phyloP scores from a whole-genome alignment of 768 basidiomycete genomes.

The Filobasidium wieringae region DNA sequence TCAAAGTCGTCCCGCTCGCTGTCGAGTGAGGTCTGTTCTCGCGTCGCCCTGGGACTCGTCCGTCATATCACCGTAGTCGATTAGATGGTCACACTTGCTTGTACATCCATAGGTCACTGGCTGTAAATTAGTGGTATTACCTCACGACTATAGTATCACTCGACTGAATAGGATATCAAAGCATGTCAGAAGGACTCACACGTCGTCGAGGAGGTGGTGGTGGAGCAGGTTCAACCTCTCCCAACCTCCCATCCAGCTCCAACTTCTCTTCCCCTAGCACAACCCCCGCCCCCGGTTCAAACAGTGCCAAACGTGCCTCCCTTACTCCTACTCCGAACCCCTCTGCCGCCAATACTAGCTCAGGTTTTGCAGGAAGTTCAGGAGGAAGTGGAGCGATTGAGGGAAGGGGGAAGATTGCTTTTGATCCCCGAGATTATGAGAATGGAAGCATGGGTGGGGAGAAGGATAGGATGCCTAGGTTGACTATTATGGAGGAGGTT shows the following conservation, averaged over 20 bases:
- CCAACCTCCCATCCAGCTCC: slow-evolving; percentile 10
- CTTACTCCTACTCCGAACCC: slow-evolving; percentile 14
- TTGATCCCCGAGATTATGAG: slow-evolving; percentile 75
- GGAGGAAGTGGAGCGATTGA: slow-evolving; percentile 52
- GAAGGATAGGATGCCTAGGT: slow-evolving; percentile 55
- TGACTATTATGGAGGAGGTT: slow-evolving; percentile 97
- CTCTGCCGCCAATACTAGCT: slow-evolving; percentile 5
- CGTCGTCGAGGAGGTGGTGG: slow-evolving; percentile 32
- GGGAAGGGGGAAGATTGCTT: slow-evolving; percentile 79
- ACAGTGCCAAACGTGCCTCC: no score
- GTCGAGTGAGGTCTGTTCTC: no score
- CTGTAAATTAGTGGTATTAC: no score
- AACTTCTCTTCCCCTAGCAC: slow-evolving; percentile 2
- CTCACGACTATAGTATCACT: no score
- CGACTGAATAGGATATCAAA: no score
- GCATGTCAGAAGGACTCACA: slow-evolving; percentile 37
- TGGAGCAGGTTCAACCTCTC: slow-evolving; percentile 12
- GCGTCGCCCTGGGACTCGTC: no score
- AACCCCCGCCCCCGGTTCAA: slow-evolving; percentile 11
- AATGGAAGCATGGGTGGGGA: slow-evolving; percentile 39
- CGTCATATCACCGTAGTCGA: no score
- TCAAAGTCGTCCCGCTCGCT: no score
- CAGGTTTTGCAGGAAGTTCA: slow-evolving; percentile 42
- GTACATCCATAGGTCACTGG: no score
- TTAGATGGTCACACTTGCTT: no score